A percentile compares a stretch with the other conserved stretches of the same genome.
Evolutionary conservation across 306 rosid species (phyloP).

Genomic region (Clitoria ternatea): DNA sequence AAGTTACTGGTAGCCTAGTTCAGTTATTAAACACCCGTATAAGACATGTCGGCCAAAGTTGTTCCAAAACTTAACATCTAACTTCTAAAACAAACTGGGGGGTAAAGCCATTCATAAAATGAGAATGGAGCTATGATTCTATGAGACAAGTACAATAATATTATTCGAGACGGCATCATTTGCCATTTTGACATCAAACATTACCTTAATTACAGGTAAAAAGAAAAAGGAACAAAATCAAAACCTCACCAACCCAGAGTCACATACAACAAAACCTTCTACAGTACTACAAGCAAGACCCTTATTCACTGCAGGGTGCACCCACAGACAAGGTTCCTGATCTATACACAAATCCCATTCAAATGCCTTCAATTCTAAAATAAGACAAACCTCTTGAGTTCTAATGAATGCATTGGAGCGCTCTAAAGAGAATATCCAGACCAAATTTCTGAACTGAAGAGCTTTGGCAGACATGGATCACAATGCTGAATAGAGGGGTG

Average conservation of each 20-base stretch:
- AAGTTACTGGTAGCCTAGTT: too few species aligned
- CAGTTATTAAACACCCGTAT: too few species aligned
- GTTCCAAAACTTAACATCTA: too few species aligned
- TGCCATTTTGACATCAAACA: constrained; percentile 17
- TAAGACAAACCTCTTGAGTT: neutral
- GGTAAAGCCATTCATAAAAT: neutral
- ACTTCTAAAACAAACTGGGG: neutral
- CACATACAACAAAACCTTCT: too few species aligned
- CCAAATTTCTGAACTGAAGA: constrained; percentile 19
- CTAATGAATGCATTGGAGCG: neutral
- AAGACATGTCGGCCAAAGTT: too few species aligned
- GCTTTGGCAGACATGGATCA: neutral
- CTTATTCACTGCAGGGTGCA: constrained; percentile 24
- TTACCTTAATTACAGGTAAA: constrained; percentile 17
- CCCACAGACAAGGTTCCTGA: constrained; percentile 15
- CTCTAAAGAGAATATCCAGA: neutral
- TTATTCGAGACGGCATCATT: neutral
- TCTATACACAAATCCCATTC: constrained; percentile 9
- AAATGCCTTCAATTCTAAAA: neutral
- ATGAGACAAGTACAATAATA: constrained; percentile 6
- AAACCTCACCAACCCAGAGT: constrained; percentile 8
- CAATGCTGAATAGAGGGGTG: neutral
- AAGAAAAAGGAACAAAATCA: constrained; percentile 8
- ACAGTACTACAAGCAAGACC: too few species aligned
- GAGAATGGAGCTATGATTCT: neutral